phyloP scores from a whole-genome alignment of 129 eudicot species.

The Oenanthe sinensis region DNA sequence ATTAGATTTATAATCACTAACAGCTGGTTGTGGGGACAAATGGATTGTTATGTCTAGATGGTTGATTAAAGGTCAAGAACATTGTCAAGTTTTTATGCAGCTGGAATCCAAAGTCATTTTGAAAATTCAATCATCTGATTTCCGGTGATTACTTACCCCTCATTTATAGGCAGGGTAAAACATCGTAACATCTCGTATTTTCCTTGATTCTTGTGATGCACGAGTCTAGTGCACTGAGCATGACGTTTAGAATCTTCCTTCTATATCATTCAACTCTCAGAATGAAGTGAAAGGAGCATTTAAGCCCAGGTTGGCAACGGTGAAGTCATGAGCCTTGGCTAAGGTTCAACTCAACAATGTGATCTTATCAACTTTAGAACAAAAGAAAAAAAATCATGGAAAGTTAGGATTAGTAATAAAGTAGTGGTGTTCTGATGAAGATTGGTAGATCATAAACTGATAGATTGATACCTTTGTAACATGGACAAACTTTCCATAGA shows the following conservation, averaged over 20 bases:
- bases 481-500: conserved; percentile 9
- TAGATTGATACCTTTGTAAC: not conserved
- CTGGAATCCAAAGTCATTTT: conserved; percentile 13
- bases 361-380: conserved; percentile 3
- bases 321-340: conserved; percentile 5
- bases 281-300: not conserved
- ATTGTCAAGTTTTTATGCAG: not conserved
- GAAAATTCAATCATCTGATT: not conserved
- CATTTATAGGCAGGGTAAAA: not conserved
- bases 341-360: not conserved
- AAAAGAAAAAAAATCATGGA: not conserved
- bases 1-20: conserved; percentile 9
- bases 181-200: not conserved
- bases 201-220: not conserved
- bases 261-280: not conserved
- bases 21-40: conserved; percentile 21
- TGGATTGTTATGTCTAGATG: conserved; percentile 6
- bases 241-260: not conserved
- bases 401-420: conserved; percentile 11
- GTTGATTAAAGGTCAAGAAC: conserved; percentile 10
- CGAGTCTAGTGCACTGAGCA: not conserved
- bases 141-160: not conserved
- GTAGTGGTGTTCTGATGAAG: conserved; percentile 1
- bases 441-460: not conserved
- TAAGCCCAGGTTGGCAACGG: conserved; percentile 12